A percentile compares a stretch with the other conserved stretches of the same genome.
Evolutionary conservation across 2,329 filamentous ascomycete species (phyloP).

Genomic region (Fusarium sterilihyphosum): DNA sequence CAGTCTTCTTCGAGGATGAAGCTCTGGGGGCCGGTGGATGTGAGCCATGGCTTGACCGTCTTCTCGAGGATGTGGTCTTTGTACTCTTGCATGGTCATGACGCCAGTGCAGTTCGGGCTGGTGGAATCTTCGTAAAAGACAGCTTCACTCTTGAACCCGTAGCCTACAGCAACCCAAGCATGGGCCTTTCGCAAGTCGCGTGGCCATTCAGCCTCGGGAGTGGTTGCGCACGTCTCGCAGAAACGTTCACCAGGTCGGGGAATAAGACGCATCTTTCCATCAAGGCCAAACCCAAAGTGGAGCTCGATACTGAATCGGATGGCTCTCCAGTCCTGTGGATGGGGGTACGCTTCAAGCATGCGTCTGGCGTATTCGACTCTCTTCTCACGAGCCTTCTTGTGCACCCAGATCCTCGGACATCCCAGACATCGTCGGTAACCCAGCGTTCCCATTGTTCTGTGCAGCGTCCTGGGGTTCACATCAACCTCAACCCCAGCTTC

Average conservation of each 20-base stretch:
- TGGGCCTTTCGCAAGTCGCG: constrained; percentile 49
- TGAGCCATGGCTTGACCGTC: constrained; percentile 49
- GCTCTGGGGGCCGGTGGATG: constrained; percentile 21
- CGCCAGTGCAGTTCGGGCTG: constrained; percentile 45
- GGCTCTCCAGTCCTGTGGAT: constrained; percentile 46
- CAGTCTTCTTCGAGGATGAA: constrained; percentile 51
- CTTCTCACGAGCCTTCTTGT: constrained; percentile 47
- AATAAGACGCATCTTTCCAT: constrained; percentile 49
- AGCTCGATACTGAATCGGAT: constrained; percentile 51
- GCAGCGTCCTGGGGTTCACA: constrained; percentile 50
- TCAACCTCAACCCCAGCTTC: constrained; percentile 47
- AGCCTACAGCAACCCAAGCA: constrained; percentile 49
- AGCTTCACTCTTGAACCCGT: constrained; percentile 51
- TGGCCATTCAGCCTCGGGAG: constrained; percentile 44
- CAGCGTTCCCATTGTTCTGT: constrained; percentile 51
- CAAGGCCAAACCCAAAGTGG: constrained; percentile 52
- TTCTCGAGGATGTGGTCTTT: constrained; percentile 48
- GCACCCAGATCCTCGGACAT: constrained; percentile 45
- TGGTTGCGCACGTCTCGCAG: constrained; percentile 43
- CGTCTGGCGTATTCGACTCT: constrained; percentile 48
- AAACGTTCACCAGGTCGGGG: constrained; percentile 49
- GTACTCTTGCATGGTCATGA: constrained; percentile 50
- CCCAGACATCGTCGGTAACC: constrained; percentile 49
- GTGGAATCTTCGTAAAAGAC: constrained; percentile 52
- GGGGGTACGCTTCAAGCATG: constrained; percentile 47